Conservation (phyloP, 2,329 filamentous ascomycete species). For the Rhynchosporium agropyri region DNA sequence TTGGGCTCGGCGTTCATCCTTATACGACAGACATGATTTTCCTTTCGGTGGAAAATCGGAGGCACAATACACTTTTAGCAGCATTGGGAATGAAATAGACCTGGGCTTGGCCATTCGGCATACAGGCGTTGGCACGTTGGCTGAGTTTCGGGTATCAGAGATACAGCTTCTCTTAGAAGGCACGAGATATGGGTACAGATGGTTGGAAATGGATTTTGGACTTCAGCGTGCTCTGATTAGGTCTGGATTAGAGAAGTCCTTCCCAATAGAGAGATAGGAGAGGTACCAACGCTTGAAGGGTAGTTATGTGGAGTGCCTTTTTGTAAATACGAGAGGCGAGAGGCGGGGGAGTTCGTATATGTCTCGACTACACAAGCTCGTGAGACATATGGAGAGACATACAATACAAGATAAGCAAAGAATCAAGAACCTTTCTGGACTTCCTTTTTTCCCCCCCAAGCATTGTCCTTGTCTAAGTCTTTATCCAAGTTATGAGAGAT, state of each 20-base stretch:
- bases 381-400: slow-evolving; percentile 11
- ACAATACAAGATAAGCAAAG: slow-evolving; percentile 8
- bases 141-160: too few relatives aligned
- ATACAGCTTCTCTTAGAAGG: too few relatives aligned
- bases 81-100: slow-evolving; percentile 5
- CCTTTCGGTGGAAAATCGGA: slow-evolving; percentile 1
- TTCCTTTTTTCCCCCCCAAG: too few relatives aligned
- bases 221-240: not conserved
- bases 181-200: not conserved
- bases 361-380: slow-evolving; percentile 3
- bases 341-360: slow-evolving; percentile 2
- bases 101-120: not conserved
- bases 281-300: not conserved
- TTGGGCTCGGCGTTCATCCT: not conserved
- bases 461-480: too few relatives aligned
- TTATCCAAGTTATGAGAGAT: too few relatives aligned
- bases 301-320: not conserved
- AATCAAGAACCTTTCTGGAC: slow-evolving; percentile 9
- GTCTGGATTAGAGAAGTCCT: not conserved
- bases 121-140: not conserved
- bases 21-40: not conserved
- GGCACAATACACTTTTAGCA: not conserved
- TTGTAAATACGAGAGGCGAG: slow-evolving; percentile 8
- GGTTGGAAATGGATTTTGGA: slow-evolving; percentile 1
- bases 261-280: not conserved